Percentiles rank a stretch among this genome's conserved stretches.
These are phyloP conservation scores for Populus hybrid DNA, from an alignment of 441 rosid species.

Conservation along the genomic window DNA sequence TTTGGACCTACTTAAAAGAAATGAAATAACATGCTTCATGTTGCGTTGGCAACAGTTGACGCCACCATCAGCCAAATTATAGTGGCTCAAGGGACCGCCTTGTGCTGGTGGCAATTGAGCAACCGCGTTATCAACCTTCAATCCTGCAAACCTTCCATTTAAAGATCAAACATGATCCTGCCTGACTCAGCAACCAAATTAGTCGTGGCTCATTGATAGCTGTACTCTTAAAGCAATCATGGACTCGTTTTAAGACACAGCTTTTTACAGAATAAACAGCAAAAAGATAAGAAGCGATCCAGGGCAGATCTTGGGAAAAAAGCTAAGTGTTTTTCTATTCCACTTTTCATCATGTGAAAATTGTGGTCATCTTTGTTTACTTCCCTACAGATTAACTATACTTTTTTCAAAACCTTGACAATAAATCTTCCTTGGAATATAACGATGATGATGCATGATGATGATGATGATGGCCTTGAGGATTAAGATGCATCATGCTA, in stretches of 20 bases:
- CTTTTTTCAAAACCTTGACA: no score
- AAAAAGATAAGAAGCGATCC: background rate
- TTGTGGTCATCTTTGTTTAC: background rate
- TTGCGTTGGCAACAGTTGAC: background rate
- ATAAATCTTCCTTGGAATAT: no score
- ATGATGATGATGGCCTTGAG: no score
- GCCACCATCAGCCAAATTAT: background rate
- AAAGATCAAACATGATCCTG: background rate
- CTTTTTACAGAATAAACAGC: background rate
- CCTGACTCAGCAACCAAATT: conserved; percentile 16
- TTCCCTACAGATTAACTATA: no score
- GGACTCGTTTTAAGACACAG: background rate
- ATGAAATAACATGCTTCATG: background rate
- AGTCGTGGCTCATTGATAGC: background rate
- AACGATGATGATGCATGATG: no score
- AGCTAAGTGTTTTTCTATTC: background rate
- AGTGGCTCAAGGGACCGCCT: background rate
- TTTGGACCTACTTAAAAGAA: background rate
- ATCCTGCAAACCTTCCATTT: background rate
- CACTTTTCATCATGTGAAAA: background rate
- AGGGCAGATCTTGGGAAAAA: background rate
- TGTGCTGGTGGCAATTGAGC: background rate
- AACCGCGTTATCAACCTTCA: background rate
- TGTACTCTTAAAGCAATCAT: background rate
- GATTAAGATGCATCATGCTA: background rate